Evolutionary conservation across 495 filamentous ascomycete species (phyloP).

Genomic region (Tuber indicum): DNA sequence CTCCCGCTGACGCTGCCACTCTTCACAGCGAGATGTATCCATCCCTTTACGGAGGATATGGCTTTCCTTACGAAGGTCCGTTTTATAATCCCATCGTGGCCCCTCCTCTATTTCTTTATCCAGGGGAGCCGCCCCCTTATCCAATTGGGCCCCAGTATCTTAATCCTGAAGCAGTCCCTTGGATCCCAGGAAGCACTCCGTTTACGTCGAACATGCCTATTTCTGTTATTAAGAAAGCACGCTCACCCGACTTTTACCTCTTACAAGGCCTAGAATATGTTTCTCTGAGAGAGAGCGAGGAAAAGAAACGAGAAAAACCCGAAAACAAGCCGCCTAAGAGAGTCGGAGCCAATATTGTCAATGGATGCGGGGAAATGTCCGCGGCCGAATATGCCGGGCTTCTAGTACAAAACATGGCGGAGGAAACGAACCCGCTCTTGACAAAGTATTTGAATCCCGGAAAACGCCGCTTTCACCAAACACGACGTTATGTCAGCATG

Average conservation of each 20-base stretch:
- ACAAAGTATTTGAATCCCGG: background rate
- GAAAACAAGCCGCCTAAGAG: background rate
- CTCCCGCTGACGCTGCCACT: background rate
- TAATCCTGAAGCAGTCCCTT: background rate
- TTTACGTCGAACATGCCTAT: slow-evolving; percentile 1
- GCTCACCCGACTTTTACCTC: background rate
- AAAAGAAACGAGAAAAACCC: background rate
- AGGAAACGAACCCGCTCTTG: background rate
- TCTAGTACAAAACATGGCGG: background rate
- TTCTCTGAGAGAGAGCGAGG: background rate
- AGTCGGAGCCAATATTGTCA: background rate
- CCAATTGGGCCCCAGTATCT: background rate
- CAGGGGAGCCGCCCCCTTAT: background rate
- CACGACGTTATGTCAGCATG: background rate
- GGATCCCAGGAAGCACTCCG: background rate
- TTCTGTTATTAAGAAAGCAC: background rate
- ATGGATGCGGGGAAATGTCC: background rate
- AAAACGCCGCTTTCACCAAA: background rate
- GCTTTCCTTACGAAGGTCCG: background rate
- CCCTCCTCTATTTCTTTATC: background rate
- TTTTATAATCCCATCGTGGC: background rate
- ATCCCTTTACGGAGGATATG: background rate
- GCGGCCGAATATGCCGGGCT: background rate
- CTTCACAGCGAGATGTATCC: background rate
- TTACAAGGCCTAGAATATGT: background rate